These are phyloP conservation scores for Dunaliella sp. DNA, from an alignment of 139 green algal species.

Conservation along the genomic window DNA sequence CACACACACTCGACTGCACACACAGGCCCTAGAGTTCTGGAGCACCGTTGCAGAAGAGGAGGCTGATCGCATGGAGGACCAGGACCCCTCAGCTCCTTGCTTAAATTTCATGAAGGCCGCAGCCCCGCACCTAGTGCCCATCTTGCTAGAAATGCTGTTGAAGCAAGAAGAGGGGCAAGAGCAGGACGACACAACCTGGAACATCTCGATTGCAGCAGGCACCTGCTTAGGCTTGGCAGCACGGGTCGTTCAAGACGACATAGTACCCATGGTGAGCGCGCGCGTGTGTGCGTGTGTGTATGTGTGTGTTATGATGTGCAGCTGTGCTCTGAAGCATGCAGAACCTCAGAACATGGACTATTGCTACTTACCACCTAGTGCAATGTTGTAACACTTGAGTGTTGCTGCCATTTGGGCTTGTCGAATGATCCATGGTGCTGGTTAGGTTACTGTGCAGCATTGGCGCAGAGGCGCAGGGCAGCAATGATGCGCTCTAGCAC, in stretches of 20 bases:
- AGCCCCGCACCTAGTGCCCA: slow-evolving; percentile 76
- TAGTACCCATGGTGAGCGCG: slow-evolving; percentile 77
- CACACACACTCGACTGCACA: background rate
- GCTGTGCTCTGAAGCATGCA: no score
- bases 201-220: slow-evolving; percentile 85
- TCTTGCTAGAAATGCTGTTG: slow-evolving; percentile 92
- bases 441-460: no score
- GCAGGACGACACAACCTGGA: slow-evolving; percentile 90
- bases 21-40: slow-evolving; percentile 97
- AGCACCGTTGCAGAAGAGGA: slow-evolving; percentile 62
- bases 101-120: slow-evolving; percentile 88
- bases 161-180: slow-evolving; percentile 97
- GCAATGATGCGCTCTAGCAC: no score
- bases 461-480: no score
- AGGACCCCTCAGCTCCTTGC: slow-evolving; percentile 24
- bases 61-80: slow-evolving; percentile 57
- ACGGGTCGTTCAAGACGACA: slow-evolving; percentile 63
- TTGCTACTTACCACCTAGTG: no score
- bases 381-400: no score
- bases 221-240: slow-evolving; percentile 87
- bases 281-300: no score
- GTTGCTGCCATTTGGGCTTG: no score
- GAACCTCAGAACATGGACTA: no score
- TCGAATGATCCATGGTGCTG: no score
- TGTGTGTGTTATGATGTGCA: no score